Base-by-base conservation (phyloP, 2,329 filamentous ascomycete species). In the Pseudophaeomoniella oleicola region DNA sequence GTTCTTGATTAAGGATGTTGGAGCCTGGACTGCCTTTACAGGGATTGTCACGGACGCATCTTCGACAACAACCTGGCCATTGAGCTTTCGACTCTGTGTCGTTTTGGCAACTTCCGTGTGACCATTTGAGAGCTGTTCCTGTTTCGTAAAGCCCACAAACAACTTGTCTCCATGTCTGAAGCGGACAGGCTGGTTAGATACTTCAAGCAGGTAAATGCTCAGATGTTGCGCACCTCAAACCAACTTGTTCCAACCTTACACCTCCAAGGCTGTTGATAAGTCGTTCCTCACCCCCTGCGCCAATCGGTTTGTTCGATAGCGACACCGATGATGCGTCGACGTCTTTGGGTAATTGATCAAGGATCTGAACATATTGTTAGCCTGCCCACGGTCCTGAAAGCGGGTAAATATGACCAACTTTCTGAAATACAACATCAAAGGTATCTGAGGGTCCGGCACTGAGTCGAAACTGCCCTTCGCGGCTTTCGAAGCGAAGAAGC, bases 391-490 rank as follows among this genome's bases (percentile, higher is more conserved):
- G n/a, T n/a, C n/a, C n/a, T n/a, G n/a, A n/a, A n/a, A n/a, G n/a
- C n/a, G n/a, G n/a, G n/a, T n/a, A n/a, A n/a, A n/a, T n/a, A n/a
- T n/a, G n/a, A n/a, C n/a, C n/a, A n/a, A n/a, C n/a, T n/a, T n/a
- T n/a, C n/a, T n/a, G n/a, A n/a, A n/a, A n/a, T n/a, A n/a, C n/a
- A n/a, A n/a, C n/a, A n/a, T n/a, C 54, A 55, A 96, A 94, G 0
- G 78, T 77, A 44, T 82, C 77, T 30, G 71, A 69, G 35, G 78
- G 72, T 48, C 87, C 78, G 47, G 92, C 73, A 36, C 70, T 82
- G 50, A 96, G 67, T 48, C 90, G 81, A 59, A 87, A 79, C 69
- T 90, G 90, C 64, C 90, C 90, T 64, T 94, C 86, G 45, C 83
- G 85, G 55, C 86, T 86, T 51, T 87, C 79, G 48, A 94, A 82